Base-by-base conservation (phyloP, 2,329 filamentous ascomycete genomes). In the Lasiodiplodia gonubiensis region DNA sequence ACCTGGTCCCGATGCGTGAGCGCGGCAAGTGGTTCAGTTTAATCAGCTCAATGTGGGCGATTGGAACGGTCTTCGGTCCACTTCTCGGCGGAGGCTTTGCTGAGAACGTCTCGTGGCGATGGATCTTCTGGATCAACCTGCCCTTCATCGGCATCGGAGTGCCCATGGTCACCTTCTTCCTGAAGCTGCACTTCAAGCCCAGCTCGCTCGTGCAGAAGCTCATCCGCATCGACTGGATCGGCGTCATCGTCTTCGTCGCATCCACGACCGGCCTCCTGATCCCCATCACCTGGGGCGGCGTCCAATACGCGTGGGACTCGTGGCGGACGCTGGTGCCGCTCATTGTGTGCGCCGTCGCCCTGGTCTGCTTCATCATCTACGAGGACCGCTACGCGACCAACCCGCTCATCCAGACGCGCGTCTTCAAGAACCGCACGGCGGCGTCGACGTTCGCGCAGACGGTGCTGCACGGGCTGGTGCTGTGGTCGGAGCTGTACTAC, bases 111-210 rank as follows among this genome's bases (percentile, higher is more conserved):
- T 78, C 77, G 0, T 88, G 87, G 88, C 77, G 84, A 10, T 90
- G 88, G 88, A 85, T 90, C 59, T 89, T 90, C 73, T 91, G 85
- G 82, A 82, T 89, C 71, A 90, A 90, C 70, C 76, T 89, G 1
- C 86, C 87, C 2, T 84, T 89, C 71, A 80, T 83, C 35, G 85
- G 78, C 2, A 67, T 86, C n/a, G 83, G 82, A 2, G 74, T 79
- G 18, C 70, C 83, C 46, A 75, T 86, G 70, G 77, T 86, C 18
- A 76, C 82, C 0, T 52, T 88, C 27, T 88, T 87, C 75, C 77
- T 89, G 16, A 80, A 82, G n/a, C 79, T 88, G 53, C 80, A 83
- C 65, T 78, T 82, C 64, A 74, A 83, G 8, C 82, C 83, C 0
- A 80, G 79, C 54, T 80, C 80, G n/a, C 76, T 87, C 61, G 25